Base-by-base conservation (phyloP, 2,329 filamentous ascomycete genomes). In the Fusarium caatingaense region DNA sequence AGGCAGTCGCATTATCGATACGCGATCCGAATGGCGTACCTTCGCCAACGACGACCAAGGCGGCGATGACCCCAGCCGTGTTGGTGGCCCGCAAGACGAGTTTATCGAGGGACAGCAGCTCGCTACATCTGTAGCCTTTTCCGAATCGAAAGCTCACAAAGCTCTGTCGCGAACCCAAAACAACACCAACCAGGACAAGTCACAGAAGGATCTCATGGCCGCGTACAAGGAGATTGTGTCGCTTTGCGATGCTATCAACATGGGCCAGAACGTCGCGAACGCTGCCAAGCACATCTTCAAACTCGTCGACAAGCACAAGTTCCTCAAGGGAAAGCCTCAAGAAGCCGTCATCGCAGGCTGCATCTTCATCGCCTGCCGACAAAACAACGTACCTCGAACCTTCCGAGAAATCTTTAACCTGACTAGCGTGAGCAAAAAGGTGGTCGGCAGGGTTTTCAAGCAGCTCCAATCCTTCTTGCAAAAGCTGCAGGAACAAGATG, bases 1-100 rank as follows among this genome's bases (percentile, higher is more conserved):
- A 30, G 92, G 92, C 64, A 92, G 95, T 76, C 92, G 93, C 72
- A 94, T 96, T 78, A 94, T 99, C 77, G 97, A 99, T 78, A 97
- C 93, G 66, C 92, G 97, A 68, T 97, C 94, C 49, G 96, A 99
- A 83, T 99, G 96, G 96, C 93, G 96, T 78, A 99, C 96, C 1
- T 99, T 99, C 83, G 94, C 94, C 78, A 98, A 98, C 79, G 96
- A 99, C 77, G 97, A 99, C 79, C 93, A 97, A 80, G 93, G 93
- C 76, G 94, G 93, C 77, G 97, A 98, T 75, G 96, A 99, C 73
- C 96, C 97, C 7, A 98, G 94, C 63, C 96, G 96, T 93, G 95
- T 99, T 71, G 96, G 96, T 84, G 96, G 98, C 74, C 93, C 92
- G 8, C 91, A 92, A 65, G 98, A 98, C 77, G 91, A 93, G 56